Evolutionary conservation across 305 asterid genomes (phyloP).

Genomic region (Rubia peregrina): DNA sequence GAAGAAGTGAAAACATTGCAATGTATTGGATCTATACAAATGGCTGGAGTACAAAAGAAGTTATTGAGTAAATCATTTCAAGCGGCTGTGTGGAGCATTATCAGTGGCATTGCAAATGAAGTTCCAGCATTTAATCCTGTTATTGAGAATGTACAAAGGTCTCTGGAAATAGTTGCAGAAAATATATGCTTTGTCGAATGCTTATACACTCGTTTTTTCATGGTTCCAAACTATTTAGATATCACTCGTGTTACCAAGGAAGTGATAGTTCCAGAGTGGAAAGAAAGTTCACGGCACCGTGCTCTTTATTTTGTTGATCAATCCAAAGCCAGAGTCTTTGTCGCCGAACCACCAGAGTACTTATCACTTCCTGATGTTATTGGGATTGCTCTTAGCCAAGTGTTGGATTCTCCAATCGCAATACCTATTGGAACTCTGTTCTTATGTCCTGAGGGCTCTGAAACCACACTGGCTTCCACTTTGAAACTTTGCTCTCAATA

Average conservation of each 20-base stretch:
- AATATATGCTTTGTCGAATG: conserved; percentile 59
- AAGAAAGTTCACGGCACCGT: conserved; percentile 40
- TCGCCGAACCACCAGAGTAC: conserved; percentile 80
- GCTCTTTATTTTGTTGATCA: conserved; percentile 70
- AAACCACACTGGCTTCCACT: conserved; percentile 50
- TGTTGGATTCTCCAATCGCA: conserved; percentile 64
- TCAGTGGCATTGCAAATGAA: conserved; percentile 33
- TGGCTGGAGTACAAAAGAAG: conserved; percentile 49
- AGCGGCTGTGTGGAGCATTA: conserved; percentile 62
- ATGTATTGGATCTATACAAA: conserved; percentile 51
- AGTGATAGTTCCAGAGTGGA: conserved; percentile 76
- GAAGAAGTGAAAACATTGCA: conserved; percentile 54
- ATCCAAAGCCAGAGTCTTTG: conserved; percentile 43
- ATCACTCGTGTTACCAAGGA: conserved; percentile 52
- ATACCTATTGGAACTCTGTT: conserved; percentile 73
- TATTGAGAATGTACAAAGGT: conserved; percentile 41
- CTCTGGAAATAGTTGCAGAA: conserved; percentile 57
- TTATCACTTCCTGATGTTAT: conserved; percentile 61
- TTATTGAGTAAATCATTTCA: conserved; percentile 69
- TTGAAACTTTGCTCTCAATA: conserved; percentile 57
- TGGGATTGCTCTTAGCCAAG: conserved; percentile 59
- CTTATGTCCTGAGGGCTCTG: conserved; percentile 64
- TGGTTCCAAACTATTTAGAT: conserved; percentile 56
- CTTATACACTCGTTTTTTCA: conserved; percentile 65
- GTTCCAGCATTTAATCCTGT: conserved; percentile 40